Conservation (phyloP, 257 asterid species). For the Henckelia pumila region DNA sequence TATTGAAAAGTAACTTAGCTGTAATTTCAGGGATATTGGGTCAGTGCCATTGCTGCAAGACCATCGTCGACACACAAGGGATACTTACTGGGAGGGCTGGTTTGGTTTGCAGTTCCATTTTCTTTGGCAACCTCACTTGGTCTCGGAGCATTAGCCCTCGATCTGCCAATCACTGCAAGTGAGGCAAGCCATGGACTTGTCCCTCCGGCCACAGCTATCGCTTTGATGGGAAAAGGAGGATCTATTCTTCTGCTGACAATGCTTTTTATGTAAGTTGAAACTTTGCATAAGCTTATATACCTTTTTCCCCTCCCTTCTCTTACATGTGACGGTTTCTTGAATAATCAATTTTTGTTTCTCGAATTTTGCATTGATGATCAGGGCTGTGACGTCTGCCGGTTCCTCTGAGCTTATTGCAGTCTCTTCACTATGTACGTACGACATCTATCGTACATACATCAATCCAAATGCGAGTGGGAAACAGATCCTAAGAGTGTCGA, state of each 20-base stretch:
- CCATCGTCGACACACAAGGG: conserved; percentile 97
- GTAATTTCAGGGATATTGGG: conserved; percentile 77
- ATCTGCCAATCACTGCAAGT: conserved; percentile 72
- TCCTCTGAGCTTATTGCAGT: conserved; percentile 91
- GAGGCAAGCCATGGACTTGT: conserved; percentile 92
- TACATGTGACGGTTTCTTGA: background rate
- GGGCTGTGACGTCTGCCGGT: conserved; percentile 99
- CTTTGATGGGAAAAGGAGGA: conserved; percentile 94
- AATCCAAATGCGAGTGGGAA: conserved; percentile 81
- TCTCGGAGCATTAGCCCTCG: conserved; percentile 86
- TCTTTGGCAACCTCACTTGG: conserved; percentile 94
- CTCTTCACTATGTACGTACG: conserved; percentile 85
- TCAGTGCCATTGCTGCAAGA: conserved; percentile 93
- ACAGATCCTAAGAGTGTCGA: conserved; percentile 69
- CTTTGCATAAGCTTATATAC: background rate
- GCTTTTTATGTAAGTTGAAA: conserved; percentile 75
- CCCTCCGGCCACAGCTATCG: conserved; percentile 92
- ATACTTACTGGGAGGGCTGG: conserved; percentile 80
- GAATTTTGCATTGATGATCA: conserved; percentile 27
- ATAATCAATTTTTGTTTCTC: background rate
- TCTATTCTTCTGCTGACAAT: conserved; percentile 85
- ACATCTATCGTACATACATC: conserved; percentile 78
- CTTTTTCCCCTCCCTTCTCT: background rate
- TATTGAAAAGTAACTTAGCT: background rate
- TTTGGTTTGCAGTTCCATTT: conserved; percentile 96